A percentile compares a stretch with the other conserved stretches of the same genome.
Evolutionary conservation across 345 rosid species (phyloP).

Genomic region (Hypericum androsaemum): DNA sequence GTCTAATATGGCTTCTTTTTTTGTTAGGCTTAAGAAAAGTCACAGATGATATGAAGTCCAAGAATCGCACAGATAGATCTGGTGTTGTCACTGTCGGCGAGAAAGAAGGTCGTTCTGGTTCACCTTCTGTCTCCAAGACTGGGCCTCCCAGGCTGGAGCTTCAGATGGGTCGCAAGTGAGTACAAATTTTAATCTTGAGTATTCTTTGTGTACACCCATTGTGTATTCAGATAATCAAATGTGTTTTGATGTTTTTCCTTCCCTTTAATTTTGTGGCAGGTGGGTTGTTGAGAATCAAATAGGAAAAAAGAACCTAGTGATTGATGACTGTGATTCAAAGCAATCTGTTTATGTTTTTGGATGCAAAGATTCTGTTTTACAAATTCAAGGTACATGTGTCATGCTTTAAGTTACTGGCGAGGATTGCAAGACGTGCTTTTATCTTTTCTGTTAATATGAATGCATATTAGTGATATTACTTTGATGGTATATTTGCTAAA

Average conservation of each 20-base stretch:
- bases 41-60: slow-evolving; percentile 86
- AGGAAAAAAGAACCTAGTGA: slow-evolving; percentile 72
- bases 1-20: slow-evolving; percentile 9
- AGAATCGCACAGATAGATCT: slow-evolving; percentile 60
- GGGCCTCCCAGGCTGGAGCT: slow-evolving; percentile 94
- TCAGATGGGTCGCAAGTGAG: slow-evolving; percentile 98
- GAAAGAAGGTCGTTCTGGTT: slow-evolving; percentile 38
- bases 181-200: slow-evolving; percentile 10
- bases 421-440: neutral
- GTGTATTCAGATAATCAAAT: slow-evolving; percentile 6
- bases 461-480: too few relatives aligned
- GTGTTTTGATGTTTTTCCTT: slow-evolving; percentile 7
- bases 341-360: slow-evolving; percentile 87
- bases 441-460: too few relatives aligned
- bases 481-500: neutral
- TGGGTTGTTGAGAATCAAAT: slow-evolving; percentile 97
- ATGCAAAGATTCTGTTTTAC: slow-evolving; percentile 96
- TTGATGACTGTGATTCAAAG: slow-evolving; percentile 86
- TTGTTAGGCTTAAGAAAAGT: slow-evolving; percentile 75
- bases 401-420: neutral
- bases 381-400: slow-evolving; percentile 53
- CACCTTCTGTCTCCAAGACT: slow-evolving; percentile 51
- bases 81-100: slow-evolving; percentile 55
- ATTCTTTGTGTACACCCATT: neutral
- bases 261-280: slow-evolving; percentile 30